These are phyloP conservation scores for Piper longum DNA, from an alignment of 164 flowering plant genomes.

Conservation along the genomic window DNA sequence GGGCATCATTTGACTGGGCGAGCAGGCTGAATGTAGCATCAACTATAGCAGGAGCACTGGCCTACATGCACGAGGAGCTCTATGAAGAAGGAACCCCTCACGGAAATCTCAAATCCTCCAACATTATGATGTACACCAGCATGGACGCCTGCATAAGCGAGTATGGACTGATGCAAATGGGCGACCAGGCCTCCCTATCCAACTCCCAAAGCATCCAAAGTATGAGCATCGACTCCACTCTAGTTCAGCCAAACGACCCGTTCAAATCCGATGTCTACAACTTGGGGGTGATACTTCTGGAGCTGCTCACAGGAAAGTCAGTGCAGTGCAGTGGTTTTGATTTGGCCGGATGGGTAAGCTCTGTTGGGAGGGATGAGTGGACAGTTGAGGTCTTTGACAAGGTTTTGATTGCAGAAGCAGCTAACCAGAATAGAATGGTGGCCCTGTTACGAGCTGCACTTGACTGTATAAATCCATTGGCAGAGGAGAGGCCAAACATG, in stretches of 20 bases:
- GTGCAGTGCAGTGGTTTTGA: conserved; percentile 37
- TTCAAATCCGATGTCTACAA: conserved; percentile 33
- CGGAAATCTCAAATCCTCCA: conserved; percentile 61
- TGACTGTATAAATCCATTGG: conserved; percentile 37
- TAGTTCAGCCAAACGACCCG: not conserved
- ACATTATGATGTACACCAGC: conserved; percentile 36
- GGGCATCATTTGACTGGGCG: conserved; percentile 36
- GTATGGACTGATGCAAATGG: conserved; percentile 37
- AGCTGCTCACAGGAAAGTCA: conserved; percentile 51
- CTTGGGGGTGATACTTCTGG: conserved; percentile 54
- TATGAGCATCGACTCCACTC: too few species aligned
- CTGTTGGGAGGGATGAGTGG: conserved; percentile 61
- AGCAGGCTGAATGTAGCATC: conserved; percentile 43
- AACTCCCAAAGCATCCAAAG: too few species aligned
- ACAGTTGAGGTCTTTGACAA: conserved; percentile 55
- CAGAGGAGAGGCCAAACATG: conserved; percentile 39
- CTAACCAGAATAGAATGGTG: conserved; percentile 57
- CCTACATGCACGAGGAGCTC: conserved; percentile 41
- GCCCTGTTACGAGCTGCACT: conserved; percentile 48
- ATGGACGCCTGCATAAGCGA: conserved; percentile 51
- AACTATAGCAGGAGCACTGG: conserved; percentile 30
- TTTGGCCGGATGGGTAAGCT: conserved; percentile 47
- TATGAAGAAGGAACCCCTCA: conserved; percentile 33
- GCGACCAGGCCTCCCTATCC: conserved; percentile 3
- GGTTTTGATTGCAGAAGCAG: conserved; percentile 30